A percentile compares a stretch with the other conserved stretches of the same genome.
Conservation (phyloP, 495 filamentous ascomycete species). For the Aspergillus funiculosus region DNA sequence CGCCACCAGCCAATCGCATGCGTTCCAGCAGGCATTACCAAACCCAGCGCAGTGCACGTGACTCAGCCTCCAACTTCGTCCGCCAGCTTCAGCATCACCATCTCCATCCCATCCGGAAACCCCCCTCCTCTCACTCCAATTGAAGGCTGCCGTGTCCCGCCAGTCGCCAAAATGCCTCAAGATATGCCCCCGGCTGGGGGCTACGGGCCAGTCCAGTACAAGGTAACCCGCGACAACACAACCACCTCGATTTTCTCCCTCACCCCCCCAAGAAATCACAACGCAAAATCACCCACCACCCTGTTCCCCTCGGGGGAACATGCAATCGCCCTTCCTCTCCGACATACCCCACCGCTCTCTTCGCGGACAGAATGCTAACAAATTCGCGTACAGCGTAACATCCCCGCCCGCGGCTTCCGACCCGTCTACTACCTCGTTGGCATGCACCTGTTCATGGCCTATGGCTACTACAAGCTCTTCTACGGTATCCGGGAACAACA, state of each 20-base stretch:
- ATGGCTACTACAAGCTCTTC: conserved; percentile 78
- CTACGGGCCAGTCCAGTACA: conserved; percentile 94
- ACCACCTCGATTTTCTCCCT: not conserved
- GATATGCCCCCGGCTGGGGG: conserved; percentile 93
- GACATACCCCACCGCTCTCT: no score
- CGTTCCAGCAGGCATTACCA: conserved; percentile 34
- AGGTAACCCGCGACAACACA: conserved; percentile 49
- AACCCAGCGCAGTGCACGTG: conserved; percentile 28
- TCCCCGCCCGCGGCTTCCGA: conserved; percentile 87
- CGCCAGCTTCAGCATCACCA: conserved; percentile 21
- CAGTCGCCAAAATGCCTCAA: conserved; percentile 49
- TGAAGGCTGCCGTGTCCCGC: conserved; percentile 18
- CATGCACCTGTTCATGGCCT: conserved; percentile 70
- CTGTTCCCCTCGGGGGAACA: no score
- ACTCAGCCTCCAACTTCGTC: conserved; percentile 34
- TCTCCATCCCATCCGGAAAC: conserved; percentile 12
- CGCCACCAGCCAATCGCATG: conserved; percentile 28
- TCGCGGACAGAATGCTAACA: no score
- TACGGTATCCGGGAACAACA: conserved; percentile 78
- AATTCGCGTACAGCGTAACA: conserved; percentile 61
- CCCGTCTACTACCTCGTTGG: conserved; percentile 69
- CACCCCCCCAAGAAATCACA: not conserved
- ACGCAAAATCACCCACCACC: no score
- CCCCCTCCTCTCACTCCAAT: conserved; percentile 22
- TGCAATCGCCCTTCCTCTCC: not conserved